Conservation (phyloP, 1,284 basidiomycete species). For the Tilletia caries region DNA sequence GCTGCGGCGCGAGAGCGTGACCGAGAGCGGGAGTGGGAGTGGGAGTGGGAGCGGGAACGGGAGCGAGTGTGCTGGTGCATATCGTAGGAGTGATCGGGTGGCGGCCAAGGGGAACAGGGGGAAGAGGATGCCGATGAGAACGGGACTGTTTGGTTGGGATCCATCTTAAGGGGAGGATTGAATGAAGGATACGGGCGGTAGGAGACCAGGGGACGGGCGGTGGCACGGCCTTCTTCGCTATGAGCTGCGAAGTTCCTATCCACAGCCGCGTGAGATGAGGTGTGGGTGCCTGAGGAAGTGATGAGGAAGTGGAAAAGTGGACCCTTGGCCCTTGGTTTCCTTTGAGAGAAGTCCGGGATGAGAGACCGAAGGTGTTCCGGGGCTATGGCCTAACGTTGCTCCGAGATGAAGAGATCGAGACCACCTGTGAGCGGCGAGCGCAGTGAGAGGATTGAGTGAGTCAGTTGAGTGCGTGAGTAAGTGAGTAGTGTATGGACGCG, state of each 20-base stretch:
- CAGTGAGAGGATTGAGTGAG: no score
- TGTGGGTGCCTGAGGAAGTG: not conserved
- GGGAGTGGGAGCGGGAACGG: conserved; percentile 7
- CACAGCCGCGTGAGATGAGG: conserved; percentile 6
- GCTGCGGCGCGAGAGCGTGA: not conserved
- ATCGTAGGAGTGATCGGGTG: not conserved
- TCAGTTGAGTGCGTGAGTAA: no score
- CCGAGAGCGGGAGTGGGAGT: not conserved
- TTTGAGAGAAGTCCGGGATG: not conserved
- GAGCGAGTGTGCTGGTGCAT: not conserved
- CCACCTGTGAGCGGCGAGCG: no score
- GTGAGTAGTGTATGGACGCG: no score
- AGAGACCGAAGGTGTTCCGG: not conserved
- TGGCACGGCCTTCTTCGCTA: not conserved
- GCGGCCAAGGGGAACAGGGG: not conserved
- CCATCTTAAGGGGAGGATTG: no score
- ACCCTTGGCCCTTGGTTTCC: not conserved
- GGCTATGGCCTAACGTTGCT: no score
- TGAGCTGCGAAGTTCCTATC: not conserved
- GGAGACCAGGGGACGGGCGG: no score
- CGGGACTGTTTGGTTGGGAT: not conserved
- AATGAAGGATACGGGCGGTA: no score
- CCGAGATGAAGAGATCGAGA: no score
- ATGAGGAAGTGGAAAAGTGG: not conserved
- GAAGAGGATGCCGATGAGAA: not conserved